Percentiles rank a stretch among this genome's conserved stretches.
Conservation (phyloP, 1,284 basidiomycete genomes). For the Tilletia caries region DNA sequence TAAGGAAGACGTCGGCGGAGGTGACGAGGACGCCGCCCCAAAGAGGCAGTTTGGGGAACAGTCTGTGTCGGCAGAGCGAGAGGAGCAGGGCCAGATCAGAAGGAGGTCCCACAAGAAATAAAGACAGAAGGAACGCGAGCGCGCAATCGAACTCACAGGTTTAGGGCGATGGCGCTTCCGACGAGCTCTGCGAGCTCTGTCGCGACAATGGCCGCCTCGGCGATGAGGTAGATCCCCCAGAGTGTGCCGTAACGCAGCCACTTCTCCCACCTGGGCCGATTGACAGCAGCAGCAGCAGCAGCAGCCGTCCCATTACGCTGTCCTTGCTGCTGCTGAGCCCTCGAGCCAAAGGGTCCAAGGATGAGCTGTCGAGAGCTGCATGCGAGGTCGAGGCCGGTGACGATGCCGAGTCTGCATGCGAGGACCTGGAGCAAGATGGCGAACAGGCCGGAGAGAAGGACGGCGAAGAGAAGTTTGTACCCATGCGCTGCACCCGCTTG, state of each 20-base stretch:
- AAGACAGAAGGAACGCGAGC: conserved; percentile 20
- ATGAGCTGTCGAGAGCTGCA: conserved; percentile 39
- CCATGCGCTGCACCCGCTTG: conserved; percentile 58
- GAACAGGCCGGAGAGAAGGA: conserved; percentile 77
- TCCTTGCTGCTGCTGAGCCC: background rate
- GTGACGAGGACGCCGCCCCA: conserved; percentile 67
- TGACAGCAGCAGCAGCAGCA: background rate
- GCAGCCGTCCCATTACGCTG: conserved; percentile 3
- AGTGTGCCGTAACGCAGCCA: conserved; percentile 62
- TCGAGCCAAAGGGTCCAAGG: conserved; percentile 31
- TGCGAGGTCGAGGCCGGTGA: conserved; percentile 55
- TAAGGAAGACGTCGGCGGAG: conserved; percentile 74
- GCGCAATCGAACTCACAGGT: conserved; percentile 62
- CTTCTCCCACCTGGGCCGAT: conserved; percentile 56
- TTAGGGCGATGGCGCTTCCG: conserved; percentile 73
- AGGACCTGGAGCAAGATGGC: conserved; percentile 73
- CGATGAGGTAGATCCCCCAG: conserved; percentile 58
- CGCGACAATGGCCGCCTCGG: conserved; percentile 72
- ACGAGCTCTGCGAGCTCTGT: conserved; percentile 66
- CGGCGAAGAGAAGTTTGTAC: conserved; percentile 79
- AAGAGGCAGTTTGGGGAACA: conserved; percentile 69
- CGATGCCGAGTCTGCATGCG: conserved; percentile 59
- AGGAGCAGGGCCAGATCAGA: background rate
- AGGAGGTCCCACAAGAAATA: background rate
- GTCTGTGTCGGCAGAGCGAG: conserved; percentile 38